phyloP scores from a whole-genome alignment of 495 filamentous ascomycete species.

The Neurospora pannonica region DNA sequence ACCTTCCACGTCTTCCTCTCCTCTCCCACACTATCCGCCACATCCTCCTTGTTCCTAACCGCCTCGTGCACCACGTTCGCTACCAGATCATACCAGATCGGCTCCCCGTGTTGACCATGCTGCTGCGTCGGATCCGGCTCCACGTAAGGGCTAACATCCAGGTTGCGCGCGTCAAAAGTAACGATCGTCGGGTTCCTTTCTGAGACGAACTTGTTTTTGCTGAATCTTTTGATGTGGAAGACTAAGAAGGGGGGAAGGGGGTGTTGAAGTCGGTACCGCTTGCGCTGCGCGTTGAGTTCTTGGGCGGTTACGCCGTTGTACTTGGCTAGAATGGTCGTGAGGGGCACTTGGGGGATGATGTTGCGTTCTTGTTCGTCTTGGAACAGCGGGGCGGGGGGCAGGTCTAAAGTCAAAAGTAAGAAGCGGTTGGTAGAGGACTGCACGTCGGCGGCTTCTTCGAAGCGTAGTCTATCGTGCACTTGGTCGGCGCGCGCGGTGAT shows the following conservation, averaged over 20 bases:
- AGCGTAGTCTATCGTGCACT: slow-evolving; percentile 76
- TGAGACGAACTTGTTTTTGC: slow-evolving; percentile 85
- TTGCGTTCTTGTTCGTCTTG: slow-evolving; percentile 83
- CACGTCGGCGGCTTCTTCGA: slow-evolving; percentile 81
- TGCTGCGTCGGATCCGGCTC: slow-evolving; percentile 29
- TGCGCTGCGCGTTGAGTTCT: slow-evolving; percentile 76
- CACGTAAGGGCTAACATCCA: slow-evolving; percentile 86
- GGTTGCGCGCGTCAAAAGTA: slow-evolving; percentile 72
- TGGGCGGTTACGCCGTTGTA: slow-evolving; percentile 87
- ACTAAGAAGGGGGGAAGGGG: slow-evolving; percentile 86
- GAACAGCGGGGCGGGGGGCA: slow-evolving; percentile 92
- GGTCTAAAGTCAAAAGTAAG: slow-evolving; percentile 83
- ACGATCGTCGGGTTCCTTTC: slow-evolving; percentile 98
- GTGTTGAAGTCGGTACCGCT: slow-evolving; percentile 83
- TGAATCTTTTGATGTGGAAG: slow-evolving; percentile 97
- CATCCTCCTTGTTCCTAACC: slow-evolving; percentile 62
- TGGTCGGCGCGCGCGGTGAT: slow-evolving; percentile 84
- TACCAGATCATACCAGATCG: slow-evolving; percentile 92
- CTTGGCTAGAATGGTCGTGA: slow-evolving; percentile 82
- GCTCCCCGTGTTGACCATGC: slow-evolving; percentile 58
- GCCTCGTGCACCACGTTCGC: slow-evolving; percentile 93
- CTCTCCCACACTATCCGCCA: slow-evolving; percentile 63
- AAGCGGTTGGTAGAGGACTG: slow-evolving; percentile 68
- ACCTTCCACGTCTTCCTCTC: slow-evolving; percentile 77
- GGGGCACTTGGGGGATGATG: slow-evolving; percentile 91